A percentile compares a stretch with the other conserved stretches of the same genome.
Evolutionary conservation across 345 rosid genomes (phyloP).

Genomic region (Pugionium cornutum): DNA sequence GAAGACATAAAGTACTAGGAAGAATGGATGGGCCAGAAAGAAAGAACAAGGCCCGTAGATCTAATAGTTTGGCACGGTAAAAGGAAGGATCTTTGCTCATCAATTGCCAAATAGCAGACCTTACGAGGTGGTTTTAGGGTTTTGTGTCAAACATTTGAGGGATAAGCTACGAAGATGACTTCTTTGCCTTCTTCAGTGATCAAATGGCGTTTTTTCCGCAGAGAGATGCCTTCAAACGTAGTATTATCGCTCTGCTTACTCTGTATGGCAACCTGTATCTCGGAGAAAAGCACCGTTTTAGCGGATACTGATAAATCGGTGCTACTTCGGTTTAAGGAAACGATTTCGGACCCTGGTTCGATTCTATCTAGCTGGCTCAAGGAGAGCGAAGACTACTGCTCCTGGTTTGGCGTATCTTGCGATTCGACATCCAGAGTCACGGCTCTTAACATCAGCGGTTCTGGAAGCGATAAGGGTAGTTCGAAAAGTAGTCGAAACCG

Average conservation of each 20-base stretch:
- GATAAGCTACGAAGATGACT: constrained; percentile 51
- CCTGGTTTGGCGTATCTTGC: constrained; percentile 74
- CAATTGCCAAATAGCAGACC: constrained; percentile 20
- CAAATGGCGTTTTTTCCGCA: constrained; percentile 52
- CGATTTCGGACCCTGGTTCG: constrained; percentile 63
- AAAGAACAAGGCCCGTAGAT: too few relatives aligned
- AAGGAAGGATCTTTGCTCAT: constrained; percentile 26
- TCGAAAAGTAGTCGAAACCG: constrained; percentile 36
- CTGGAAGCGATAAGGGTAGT: constrained; percentile 51
- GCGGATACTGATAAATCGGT: constrained; percentile 62
- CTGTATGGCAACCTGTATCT: constrained; percentile 29
- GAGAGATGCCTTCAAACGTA: constrained; percentile 31
- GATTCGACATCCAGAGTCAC: constrained; percentile 59
- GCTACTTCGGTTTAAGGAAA: constrained; percentile 67
- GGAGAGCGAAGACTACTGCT: constrained; percentile 51
- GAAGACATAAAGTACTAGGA: too few relatives aligned
- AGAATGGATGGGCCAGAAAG: too few relatives aligned
- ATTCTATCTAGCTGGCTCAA: constrained; percentile 62
- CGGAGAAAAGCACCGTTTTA: constrained; percentile 31
- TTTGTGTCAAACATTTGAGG: constrained; percentile 35
- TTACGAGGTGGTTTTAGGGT: constrained; percentile 38
- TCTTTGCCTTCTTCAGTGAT: constrained; percentile 47
- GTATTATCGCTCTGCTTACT: constrained; percentile 38
- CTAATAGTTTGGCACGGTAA: constrained; percentile 5
- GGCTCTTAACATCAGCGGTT: constrained; percentile 72